Evolutionary conservation across 805 yeast genomes (phyloP).

Genomic region (Lipomyces anomalus): DNA sequence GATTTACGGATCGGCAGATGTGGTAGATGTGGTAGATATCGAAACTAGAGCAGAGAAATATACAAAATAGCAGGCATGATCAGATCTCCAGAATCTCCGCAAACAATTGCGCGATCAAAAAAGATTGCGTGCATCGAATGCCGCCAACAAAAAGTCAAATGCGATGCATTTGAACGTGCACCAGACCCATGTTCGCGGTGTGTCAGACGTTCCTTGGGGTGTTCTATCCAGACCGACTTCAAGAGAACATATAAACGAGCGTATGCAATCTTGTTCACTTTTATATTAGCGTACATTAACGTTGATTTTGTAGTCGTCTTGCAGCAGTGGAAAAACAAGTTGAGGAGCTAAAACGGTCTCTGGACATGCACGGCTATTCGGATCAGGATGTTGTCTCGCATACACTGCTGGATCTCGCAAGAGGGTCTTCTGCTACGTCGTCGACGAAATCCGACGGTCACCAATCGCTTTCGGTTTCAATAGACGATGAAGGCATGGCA

Average conservation of each 20-base stretch:
- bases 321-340: slow-evolving; percentile 64
- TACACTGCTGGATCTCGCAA: slow-evolving; percentile 19
- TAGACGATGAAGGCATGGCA: neutral
- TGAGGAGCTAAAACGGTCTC: slow-evolving; percentile 55
- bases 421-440: slow-evolving; percentile 13
- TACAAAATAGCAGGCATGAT: too few relatives aligned
- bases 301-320: slow-evolving; percentile 30
- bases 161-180: slow-evolving; percentile 73
- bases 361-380: slow-evolving; percentile 29
- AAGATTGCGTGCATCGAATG: slow-evolving; percentile 87
- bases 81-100: neutral
- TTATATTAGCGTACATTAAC: neutral
- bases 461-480: slow-evolving; percentile 1
- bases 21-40: too few relatives aligned
- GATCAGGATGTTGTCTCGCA: slow-evolving; percentile 22
- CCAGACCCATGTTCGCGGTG: slow-evolving; percentile 85
- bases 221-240: slow-evolving; percentile 73
- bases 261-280: slow-evolving; percentile 36
- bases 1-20: too few relatives aligned
- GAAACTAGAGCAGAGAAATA: too few relatives aligned
- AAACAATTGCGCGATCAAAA: slow-evolving; percentile 6
- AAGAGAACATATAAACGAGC: slow-evolving; percentile 88
- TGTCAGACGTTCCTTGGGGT: slow-evolving; percentile 56
- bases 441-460: slow-evolving; percentile 5
- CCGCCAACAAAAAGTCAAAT: slow-evolving; percentile 85